phyloP scores from a whole-genome alignment of 1,139 yeast genomes.

The Lodderomyces elongisporus region DNA sequence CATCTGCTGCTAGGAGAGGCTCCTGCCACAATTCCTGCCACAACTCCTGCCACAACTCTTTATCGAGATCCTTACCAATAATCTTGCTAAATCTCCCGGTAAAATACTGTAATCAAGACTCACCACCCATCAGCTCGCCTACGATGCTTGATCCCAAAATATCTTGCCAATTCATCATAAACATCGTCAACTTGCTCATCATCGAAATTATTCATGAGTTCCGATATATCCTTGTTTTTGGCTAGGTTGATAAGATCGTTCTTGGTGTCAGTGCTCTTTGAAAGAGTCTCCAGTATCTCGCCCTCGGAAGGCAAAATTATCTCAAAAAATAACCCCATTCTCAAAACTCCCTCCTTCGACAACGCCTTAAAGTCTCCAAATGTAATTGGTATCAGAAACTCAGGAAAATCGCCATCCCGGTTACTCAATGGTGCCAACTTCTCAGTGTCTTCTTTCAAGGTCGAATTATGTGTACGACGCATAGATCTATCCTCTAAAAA shows the following conservation, averaged over 20 bases:
- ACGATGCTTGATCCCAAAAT: slow-evolving; percentile 57
- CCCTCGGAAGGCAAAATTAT: slow-evolving; percentile 50
- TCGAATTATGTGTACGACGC: slow-evolving; percentile 41
- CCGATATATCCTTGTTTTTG: slow-evolving; percentile 27
- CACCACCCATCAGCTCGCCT: slow-evolving; percentile 51
- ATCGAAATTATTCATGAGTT: slow-evolving; percentile 24
- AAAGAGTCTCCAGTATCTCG: slow-evolving; percentile 29
- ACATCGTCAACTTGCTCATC: slow-evolving; percentile 41
- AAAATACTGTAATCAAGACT: too few relatives aligned
- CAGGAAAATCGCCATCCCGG: slow-evolving; percentile 70
- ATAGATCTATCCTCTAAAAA: slow-evolving; percentile 61
- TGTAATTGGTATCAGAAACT: slow-evolving; percentile 56
- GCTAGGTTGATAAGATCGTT: slow-evolving; percentile 7
- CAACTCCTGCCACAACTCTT: too few relatives aligned
- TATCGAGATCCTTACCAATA: too few relatives aligned
- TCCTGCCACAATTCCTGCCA: too few relatives aligned
- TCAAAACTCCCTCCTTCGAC: slow-evolving; percentile 39
- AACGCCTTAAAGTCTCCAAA: slow-evolving; percentile 49
- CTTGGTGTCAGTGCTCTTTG: slow-evolving; percentile 13
- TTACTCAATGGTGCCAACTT: slow-evolving; percentile 37
- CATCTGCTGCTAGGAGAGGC: too few relatives aligned
- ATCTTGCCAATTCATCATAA: slow-evolving; percentile 62
- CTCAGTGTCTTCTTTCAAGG: slow-evolving; percentile 15
- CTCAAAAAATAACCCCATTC: slow-evolving; percentile 67
- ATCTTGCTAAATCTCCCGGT: too few relatives aligned